Conservation (phyloP, 2,329 filamentous ascomycete genomes). For the Cladobotryum protrusum region DNA sequence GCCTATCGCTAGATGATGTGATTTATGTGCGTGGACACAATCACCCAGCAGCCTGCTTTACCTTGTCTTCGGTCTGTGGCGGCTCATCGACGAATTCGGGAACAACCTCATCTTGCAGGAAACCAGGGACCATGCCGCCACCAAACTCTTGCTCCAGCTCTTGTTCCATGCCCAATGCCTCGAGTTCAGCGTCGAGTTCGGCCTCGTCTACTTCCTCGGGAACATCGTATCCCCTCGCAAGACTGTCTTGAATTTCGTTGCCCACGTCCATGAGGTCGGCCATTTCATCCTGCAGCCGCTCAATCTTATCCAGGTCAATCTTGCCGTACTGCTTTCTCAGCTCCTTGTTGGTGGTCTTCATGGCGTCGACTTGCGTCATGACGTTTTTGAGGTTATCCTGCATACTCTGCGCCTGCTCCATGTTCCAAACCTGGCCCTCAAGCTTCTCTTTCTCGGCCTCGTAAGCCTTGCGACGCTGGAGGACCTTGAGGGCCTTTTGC, state of each 20-base stretch:
- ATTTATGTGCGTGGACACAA: no score
- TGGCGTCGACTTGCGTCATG: slow-evolving; percentile 95
- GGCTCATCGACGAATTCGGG: slow-evolving; percentile 92
- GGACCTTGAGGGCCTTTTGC: slow-evolving; percentile 87
- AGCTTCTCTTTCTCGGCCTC: slow-evolving; percentile 91
- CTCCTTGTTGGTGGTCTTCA: slow-evolving; percentile 94
- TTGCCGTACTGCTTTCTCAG: slow-evolving; percentile 93
- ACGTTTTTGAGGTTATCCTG: slow-evolving; percentile 98
- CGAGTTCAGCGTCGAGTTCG: slow-evolving; percentile 91
- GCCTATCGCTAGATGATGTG: no score
- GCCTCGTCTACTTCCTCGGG: slow-evolving; percentile 96
- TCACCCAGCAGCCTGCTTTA: slow-evolving; percentile 70
- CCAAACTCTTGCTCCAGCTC: slow-evolving; percentile 67
- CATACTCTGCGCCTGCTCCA: slow-evolving; percentile 98
- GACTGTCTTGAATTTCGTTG: slow-evolving; percentile 95
- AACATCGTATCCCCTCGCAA: slow-evolving; percentile 85
- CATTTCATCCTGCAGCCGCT: slow-evolving; percentile 98
- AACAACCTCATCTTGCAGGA: slow-evolving; percentile 79
- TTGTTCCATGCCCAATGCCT: slow-evolving; percentile 90
- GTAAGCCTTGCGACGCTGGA: slow-evolving; percentile 90
- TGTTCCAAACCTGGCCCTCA: slow-evolving; percentile 93
- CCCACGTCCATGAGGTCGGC: slow-evolving; percentile 95
- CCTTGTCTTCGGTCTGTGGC: slow-evolving; percentile 63
- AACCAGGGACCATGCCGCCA: slow-evolving; percentile 65
- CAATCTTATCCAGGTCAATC: slow-evolving; percentile 95